Conservation (phyloP, 768 basidiomycete genomes). For the Lentinula raphanica region DNA sequence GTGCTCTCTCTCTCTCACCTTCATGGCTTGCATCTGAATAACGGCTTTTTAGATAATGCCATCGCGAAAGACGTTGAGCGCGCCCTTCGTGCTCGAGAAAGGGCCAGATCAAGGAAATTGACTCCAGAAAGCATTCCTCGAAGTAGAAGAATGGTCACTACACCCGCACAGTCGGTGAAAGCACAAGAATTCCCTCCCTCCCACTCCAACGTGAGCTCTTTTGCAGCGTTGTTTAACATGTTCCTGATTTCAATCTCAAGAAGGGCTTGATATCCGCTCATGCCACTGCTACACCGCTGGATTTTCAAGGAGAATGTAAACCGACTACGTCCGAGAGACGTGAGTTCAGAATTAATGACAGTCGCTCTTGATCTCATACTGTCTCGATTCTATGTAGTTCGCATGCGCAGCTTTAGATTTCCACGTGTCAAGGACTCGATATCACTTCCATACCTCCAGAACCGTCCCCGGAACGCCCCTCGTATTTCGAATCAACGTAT, state of each 20-base stretch:
- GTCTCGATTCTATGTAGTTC: neutral
- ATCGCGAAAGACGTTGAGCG: neutral
- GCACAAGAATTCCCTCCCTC: neutral
- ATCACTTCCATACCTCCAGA: constrained; percentile 1
- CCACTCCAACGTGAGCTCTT: neutral
- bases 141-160: neutral
- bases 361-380: neutral
- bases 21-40: neutral
- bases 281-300: neutral
- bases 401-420: constrained; percentile 1
- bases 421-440: neutral
- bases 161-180: neutral
- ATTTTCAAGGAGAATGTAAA: neutral
- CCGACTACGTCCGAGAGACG: neutral
- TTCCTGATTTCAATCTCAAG: neutral
- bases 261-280: neutral
- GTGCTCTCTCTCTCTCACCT: neutral
- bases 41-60: neutral
- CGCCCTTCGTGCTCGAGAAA: neutral
- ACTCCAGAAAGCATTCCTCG: neutral
- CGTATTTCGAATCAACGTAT: neutral
- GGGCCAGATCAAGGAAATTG: neutral
- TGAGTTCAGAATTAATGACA: neutral
- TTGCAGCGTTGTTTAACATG: neutral
- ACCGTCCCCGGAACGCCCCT: neutral